Evolutionary conservation across 116 monocot species (phyloP).

Genomic region (Dioscorea cayenensis): DNA sequence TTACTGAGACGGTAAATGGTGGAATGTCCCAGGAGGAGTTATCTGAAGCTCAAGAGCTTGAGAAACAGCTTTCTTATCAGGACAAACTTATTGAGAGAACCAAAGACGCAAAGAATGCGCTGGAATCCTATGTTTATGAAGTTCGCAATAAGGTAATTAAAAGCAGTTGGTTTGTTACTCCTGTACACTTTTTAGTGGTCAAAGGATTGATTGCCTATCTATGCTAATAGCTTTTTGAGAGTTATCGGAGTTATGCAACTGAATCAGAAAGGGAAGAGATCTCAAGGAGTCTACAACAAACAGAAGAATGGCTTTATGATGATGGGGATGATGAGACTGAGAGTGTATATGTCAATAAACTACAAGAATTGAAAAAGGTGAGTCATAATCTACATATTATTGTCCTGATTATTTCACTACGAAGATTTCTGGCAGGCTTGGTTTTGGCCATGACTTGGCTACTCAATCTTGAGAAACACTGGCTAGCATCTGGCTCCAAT

Average conservation of each 20-base stretch:
- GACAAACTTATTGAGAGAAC: constrained; percentile 76
- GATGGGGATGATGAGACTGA: constrained; percentile 89
- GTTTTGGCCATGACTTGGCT: too few species aligned
- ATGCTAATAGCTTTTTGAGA: constrained; percentile 19
- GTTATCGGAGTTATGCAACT: constrained; percentile 64
- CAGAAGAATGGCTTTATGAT: constrained; percentile 90
- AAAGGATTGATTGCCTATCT: neutral
- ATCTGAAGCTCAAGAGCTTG: constrained; percentile 59
- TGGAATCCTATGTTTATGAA: constrained; percentile 81
- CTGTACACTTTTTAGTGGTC: neutral
- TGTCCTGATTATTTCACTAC: too few species aligned
- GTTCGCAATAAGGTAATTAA: constrained; percentile 73
- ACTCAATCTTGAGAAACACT: too few species aligned
- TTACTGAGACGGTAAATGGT: constrained; percentile 46
- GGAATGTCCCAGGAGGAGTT: constrained; percentile 50
- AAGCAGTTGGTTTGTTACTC: neutral
- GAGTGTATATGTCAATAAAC: constrained; percentile 54
- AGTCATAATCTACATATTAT: neutral
- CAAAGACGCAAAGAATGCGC: constrained; percentile 70
- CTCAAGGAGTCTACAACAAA: constrained; percentile 55
- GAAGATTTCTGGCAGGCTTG: too few species aligned
- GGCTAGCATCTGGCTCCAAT: too few species aligned
- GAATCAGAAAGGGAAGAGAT: constrained; percentile 69
- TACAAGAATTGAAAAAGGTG: constrained; percentile 76
- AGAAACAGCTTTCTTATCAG: constrained; percentile 54